phyloP scores from a whole-genome alignment of 78 protist species.

The Cyanophora paradoxa region DNA sequence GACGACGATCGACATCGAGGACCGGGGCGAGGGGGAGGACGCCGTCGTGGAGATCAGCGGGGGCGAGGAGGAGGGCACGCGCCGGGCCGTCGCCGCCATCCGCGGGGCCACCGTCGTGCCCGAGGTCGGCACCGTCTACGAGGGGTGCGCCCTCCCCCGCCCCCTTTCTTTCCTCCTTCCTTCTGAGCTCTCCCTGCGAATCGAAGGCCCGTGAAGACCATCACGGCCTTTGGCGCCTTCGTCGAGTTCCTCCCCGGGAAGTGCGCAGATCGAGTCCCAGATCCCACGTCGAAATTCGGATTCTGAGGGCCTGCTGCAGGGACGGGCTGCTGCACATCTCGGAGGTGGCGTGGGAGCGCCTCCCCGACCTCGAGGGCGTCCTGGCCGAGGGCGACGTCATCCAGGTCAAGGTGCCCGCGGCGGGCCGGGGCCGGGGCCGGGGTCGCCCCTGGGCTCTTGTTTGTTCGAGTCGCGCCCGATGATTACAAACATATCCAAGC shows the following conservation, averaged over 20 bases:
- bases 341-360: background rate
- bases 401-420: no score
- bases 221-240: conserved; percentile 1
- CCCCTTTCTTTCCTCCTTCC: background rate
- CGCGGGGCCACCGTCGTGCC: background rate
- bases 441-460: no score
- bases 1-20: background rate
- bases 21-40: background rate
- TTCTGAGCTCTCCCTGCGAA: background rate
- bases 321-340: conserved; percentile 24
- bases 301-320: no score
- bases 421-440: no score
- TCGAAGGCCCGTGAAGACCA: background rate
- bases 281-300: no score
- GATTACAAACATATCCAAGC: no score
- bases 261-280: no score
- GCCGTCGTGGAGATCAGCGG: background rate
- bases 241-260: background rate
- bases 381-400: background rate
- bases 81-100: background rate
- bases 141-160: background rate
- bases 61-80: background rate
- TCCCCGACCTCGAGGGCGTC: background rate
- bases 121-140: background rate
- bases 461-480: no score